Conservation (phyloP, 345 rosid genomes). For the Tarenaya hassleriana region DNA sequence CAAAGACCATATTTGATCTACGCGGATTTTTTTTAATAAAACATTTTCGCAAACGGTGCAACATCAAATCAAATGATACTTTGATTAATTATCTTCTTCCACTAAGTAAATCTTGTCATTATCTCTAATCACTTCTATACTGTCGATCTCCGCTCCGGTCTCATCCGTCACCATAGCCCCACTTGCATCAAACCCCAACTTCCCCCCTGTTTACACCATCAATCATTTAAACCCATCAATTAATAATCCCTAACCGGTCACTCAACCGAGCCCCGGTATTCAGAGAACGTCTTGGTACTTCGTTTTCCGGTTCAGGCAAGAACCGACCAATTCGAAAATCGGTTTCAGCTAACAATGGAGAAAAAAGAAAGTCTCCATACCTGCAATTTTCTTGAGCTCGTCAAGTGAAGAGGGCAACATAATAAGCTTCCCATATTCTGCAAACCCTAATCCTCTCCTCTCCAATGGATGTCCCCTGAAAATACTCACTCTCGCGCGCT, state of each 20-base stretch:
- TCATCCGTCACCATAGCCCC: slow-evolving; percentile 49
- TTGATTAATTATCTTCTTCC: slow-evolving; percentile 27
- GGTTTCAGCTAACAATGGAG: not conserved
- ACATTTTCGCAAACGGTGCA: too few relatives aligned
- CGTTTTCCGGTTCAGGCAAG: not conserved
- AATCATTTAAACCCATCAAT: slow-evolving; percentile 1
- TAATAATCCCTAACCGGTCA: slow-evolving; percentile 5
- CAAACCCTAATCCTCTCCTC: slow-evolving; percentile 36
- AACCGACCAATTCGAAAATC: not conserved
- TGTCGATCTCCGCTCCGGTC: slow-evolving; percentile 79
- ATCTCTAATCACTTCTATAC: slow-evolving; percentile 78
- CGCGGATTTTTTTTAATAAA: too few relatives aligned
- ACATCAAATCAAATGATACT: not conserved
- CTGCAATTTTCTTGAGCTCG: slow-evolving; percentile 71
- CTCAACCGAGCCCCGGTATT: too few relatives aligned
- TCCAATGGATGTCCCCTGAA: slow-evolving; percentile 62
- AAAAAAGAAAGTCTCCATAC: too few relatives aligned
- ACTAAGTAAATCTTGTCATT: slow-evolving; percentile 70
- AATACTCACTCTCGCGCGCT: slow-evolving; percentile 52
- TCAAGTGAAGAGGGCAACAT: slow-evolving; percentile 59
- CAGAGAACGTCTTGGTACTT: not conserved
- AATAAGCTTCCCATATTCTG: slow-evolving; percentile 57
- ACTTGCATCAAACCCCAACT: slow-evolving; percentile 56
- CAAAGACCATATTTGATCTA: too few relatives aligned
- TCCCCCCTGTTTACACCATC: slow-evolving; percentile 41